Evolutionary conservation across 768 basidiomycete genomes (phyloP).

Genomic region (Lactarius tabidus): DNA sequence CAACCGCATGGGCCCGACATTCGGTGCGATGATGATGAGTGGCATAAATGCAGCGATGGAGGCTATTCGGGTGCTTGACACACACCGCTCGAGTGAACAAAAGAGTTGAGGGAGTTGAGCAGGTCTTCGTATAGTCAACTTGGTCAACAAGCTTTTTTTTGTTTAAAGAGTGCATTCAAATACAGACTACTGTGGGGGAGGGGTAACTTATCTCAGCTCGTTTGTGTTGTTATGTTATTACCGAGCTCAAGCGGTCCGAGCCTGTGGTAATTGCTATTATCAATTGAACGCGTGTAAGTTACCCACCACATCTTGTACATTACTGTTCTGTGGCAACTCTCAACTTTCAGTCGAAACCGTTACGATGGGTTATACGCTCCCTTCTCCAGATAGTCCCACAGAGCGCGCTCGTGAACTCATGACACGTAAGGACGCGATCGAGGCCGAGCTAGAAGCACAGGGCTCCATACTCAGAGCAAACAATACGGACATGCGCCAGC

Average conservation of each 20-base stretch:
- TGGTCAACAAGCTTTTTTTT: not conserved
- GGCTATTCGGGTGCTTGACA: constrained; percentile 50
- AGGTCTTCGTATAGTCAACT: not conserved
- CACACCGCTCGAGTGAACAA: constrained; percentile 28
- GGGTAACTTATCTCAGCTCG: not conserved
- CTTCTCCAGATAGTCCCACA: constrained; percentile 34
- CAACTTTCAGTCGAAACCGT: not conserved
- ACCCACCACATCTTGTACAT: no score
- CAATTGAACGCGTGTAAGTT: no score
- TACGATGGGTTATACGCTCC: constrained; percentile 25
- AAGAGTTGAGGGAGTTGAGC: not conserved
- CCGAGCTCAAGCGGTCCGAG: not conserved
- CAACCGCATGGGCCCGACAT: constrained; percentile 66
- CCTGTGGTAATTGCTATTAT: not conserved
- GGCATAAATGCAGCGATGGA: constrained; percentile 70
- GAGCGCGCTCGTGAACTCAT: constrained; percentile 64
- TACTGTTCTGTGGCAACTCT: not conserved
- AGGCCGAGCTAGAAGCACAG: constrained; percentile 63
- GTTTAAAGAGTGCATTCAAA: not conserved
- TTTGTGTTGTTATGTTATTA: no score
- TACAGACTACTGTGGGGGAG: not conserved
- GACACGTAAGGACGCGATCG: constrained; percentile 63
- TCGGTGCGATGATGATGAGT: constrained; percentile 76
- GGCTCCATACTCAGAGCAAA: constrained; percentile 60
- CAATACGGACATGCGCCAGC: constrained; percentile 58